Evolutionary conservation across 768 basidiomycete genomes (phyloP).

Genomic region (Lyophyllum atratum): DNA sequence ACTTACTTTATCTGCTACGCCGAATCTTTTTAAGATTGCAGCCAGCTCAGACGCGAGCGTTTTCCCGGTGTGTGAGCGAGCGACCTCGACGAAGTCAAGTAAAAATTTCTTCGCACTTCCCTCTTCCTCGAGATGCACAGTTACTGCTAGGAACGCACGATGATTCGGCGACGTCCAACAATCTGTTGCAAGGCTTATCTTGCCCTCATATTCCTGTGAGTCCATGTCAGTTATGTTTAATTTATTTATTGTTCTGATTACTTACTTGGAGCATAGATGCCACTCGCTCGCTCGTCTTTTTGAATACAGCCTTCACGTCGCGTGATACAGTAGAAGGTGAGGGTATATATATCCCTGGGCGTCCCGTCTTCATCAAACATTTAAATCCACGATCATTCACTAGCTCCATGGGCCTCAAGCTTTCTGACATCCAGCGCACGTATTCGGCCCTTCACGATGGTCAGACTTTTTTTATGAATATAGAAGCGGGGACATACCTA

Average conservation of each 20-base stretch:
- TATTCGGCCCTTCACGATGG: constrained; percentile 24
- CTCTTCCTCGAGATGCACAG: constrained; percentile 21
- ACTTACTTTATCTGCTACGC: constrained; percentile 34
- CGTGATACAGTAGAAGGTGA: constrained; percentile 28
- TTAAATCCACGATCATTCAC: constrained; percentile 34
- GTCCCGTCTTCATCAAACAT: constrained; percentile 31
- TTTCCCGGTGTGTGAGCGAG: constrained; percentile 32
- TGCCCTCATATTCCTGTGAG: constrained; percentile 18
- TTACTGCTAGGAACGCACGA: constrained; percentile 21
- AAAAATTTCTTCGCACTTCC: constrained; percentile 13
- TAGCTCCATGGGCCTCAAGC: constrained; percentile 32
- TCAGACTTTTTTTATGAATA: no score
- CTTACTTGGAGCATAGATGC: constrained; percentile 26
- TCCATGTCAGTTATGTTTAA: background rate
- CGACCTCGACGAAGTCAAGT: constrained; percentile 35
- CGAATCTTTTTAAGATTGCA: constrained; percentile 33
- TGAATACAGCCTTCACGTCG: constrained; percentile 33
- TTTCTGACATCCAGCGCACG: constrained; percentile 38
- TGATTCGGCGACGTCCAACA: constrained; percentile 31
- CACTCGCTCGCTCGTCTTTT: constrained; percentile 14
- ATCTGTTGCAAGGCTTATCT: constrained; percentile 25
- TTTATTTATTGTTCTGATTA: background rate
- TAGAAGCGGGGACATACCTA: constrained; percentile 18
- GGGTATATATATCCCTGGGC: constrained; percentile 32
- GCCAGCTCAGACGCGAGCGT: constrained; percentile 35